Base-by-base conservation (phyloP, 1,284 basidiomycete species). In the Melampsora americana region DNA sequence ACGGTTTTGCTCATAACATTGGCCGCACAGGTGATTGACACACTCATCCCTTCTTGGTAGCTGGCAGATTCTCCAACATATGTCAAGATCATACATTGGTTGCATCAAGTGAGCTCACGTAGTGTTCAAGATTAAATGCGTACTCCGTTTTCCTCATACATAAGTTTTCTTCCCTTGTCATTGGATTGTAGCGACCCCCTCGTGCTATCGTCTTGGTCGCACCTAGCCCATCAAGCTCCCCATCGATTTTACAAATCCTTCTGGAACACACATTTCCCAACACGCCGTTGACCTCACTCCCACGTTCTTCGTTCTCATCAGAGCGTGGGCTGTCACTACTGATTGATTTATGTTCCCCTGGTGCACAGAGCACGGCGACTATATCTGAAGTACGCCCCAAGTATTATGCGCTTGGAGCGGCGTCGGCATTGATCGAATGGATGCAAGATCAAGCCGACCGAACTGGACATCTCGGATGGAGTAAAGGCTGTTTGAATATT, bases 51-150 rank as follows among this genome's bases (percentile, higher is more conserved):
- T 7, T 18, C 6, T 64, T 26, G 32, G 20, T 65, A 76, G 73
- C 56, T 76, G 20, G 73, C 73, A 14, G 73, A 76, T 53, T 76
- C 73, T 28, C 73, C 66, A 56, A 69, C 73, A 2, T 76, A 76
- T 30, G 59, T 68, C 23, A 76, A 76, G 62, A 76, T 66, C 28
- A 64, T 76, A 30, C 73, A 76, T 69, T 76, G 73, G 73, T 66
- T 76, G 20, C 73, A 59, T 42, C 73, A 76, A 44, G 73, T 76
- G 46, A 39, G 72, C 60, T n/a, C 23, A 42, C 42, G 20, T n/a
- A 42, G 39, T 42, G 39, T 42, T 42, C 39, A 42, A 12, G 12
- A 42, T 9, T 5, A 5, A 42, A 7, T 42, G 39, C 39, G 39
- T 42, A 35, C 39, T 12, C 12, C 12, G 39, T 42, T 42, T 42